These are phyloP conservation scores for Naganishia albida DNA, from an alignment of 1,284 basidiomycete species.

Conservation along the genomic window DNA sequence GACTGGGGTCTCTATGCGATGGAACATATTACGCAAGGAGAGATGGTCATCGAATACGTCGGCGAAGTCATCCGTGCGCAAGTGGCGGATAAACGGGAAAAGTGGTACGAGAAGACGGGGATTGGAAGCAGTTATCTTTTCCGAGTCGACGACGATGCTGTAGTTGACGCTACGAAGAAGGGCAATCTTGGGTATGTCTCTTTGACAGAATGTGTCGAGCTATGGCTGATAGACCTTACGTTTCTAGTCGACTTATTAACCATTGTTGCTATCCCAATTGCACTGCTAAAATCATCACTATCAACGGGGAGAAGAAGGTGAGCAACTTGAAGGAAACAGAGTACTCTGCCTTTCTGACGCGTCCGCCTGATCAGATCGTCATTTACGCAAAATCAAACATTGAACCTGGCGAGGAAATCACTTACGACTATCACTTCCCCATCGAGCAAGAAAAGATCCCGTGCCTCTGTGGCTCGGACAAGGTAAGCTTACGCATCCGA, in stretches of 20 bases:
- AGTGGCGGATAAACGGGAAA: conserved; percentile 95
- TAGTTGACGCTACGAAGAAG: conserved; percentile 98
- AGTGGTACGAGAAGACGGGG: conserved; percentile 91
- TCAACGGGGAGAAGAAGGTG: conserved; percentile 83
- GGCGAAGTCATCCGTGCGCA: conserved; percentile 94
- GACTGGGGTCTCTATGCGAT: conserved; percentile 97
- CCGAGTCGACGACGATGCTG: conserved; percentile 84
- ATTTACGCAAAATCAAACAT: conserved; percentile 96
- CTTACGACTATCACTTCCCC: conserved; percentile 91
- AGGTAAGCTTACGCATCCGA: not conserved
- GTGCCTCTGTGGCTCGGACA: conserved; percentile 53
- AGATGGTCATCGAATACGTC: conserved; percentile 99
- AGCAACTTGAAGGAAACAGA: conserved; percentile 19
- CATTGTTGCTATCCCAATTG: conserved; percentile 97
- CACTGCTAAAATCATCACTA: conserved; percentile 96
- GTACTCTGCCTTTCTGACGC: not conserved
- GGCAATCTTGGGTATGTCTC: conserved; percentile 77
- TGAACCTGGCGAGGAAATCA: conserved; percentile 90
- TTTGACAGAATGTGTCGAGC: conserved; percentile 55
- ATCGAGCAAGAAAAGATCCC: conserved; percentile 77
- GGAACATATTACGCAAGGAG: conserved; percentile 88
- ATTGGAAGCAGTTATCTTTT: conserved; percentile 95
- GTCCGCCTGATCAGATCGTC: conserved; percentile 69
- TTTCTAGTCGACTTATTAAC: conserved; percentile 80
- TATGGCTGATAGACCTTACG: conserved; percentile 13